Evolutionary conservation across 495 filamentous ascomycete species (phyloP).

Genomic region (Trichoderma virens): DNA sequence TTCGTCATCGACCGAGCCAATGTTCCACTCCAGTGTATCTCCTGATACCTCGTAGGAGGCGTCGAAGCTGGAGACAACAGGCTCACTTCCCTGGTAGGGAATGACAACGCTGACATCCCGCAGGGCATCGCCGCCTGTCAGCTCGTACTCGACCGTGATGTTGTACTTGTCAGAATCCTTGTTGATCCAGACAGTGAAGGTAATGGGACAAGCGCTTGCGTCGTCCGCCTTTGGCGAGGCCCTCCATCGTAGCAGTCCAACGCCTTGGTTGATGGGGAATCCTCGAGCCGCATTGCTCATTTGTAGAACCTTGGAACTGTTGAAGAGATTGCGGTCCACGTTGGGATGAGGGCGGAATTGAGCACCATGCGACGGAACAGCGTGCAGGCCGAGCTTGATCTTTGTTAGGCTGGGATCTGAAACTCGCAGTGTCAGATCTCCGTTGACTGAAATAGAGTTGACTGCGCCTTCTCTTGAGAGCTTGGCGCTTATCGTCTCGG

Average conservation of each 20-base stretch:
- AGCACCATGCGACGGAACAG: conserved; percentile 65
- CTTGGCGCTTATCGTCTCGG: conserved; percentile 79
- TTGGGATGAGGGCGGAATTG: conserved; percentile 93
- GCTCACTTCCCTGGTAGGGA: conserved; percentile 74
- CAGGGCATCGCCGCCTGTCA: conserved; percentile 63
- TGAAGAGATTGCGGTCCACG: conserved; percentile 81
- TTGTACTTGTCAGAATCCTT: conserved; percentile 72
- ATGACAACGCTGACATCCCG: conserved; percentile 82
- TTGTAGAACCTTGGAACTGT: conserved; percentile 69
- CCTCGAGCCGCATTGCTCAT: conserved; percentile 74
- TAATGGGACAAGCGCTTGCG: conserved; percentile 70
- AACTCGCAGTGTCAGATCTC: conserved; percentile 83
- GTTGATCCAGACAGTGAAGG: conserved; percentile 93
- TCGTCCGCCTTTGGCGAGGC: conserved; percentile 65
- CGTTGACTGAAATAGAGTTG: conserved; percentile 79
- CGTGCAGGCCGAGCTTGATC: conserved; percentile 70
- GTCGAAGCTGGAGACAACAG: conserved; percentile 84
- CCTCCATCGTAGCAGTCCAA: conserved; percentile 85
- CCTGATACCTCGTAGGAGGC: conserved; percentile 90
- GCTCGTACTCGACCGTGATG: conserved; percentile 89
- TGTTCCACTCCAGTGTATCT: conserved; percentile 86
- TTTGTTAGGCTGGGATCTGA: conserved; percentile 80
- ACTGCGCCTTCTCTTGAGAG: conserved; percentile 77
- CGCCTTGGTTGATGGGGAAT: conserved; percentile 85
- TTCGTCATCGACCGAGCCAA: conserved; percentile 71